Conservation (phyloP, 2,329 filamentous ascomycete genomes). For the Talaromyces albobiverticillius region DNA sequence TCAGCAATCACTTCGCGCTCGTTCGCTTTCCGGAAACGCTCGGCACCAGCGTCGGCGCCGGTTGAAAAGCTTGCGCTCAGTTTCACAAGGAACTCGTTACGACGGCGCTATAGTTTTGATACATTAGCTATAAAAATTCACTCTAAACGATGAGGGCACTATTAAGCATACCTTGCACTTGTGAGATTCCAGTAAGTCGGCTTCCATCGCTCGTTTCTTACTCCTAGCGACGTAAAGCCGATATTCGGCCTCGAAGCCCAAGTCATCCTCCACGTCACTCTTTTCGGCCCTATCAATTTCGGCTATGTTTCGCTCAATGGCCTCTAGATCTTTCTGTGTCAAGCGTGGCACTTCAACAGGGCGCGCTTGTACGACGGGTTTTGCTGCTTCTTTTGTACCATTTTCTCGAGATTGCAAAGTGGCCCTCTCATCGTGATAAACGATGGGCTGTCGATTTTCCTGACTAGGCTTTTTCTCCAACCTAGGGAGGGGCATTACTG, state of each 20-base stretch:
- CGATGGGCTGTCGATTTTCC: slow-evolving; percentile 26
- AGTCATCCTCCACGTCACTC: slow-evolving; percentile 54
- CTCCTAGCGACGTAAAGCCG: slow-evolving; percentile 53
- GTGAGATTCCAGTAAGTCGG: slow-evolving; percentile 60
- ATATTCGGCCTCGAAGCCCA: slow-evolving; percentile 51
- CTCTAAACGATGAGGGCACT: neutral
- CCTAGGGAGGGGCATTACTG: slow-evolving; percentile 26
- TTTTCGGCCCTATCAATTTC: slow-evolving; percentile 56
- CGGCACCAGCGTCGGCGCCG: slow-evolving; percentile 69
- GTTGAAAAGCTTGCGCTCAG: slow-evolving; percentile 60
- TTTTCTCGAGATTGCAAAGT: slow-evolving; percentile 20
- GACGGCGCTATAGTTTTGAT: slow-evolving; percentile 53
- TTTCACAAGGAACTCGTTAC: slow-evolving; percentile 54
- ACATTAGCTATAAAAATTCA: slow-evolving; percentile 12
- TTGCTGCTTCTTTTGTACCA: slow-evolving; percentile 22
- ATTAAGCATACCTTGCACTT: slow-evolving; percentile 61
- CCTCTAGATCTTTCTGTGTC: slow-evolving; percentile 62
- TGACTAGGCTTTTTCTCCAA: slow-evolving; percentile 26
- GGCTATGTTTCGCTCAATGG: slow-evolving; percentile 65
- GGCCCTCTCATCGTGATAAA: slow-evolving; percentile 18
- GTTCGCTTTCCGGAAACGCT: slow-evolving; percentile 72
- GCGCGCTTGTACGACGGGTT: slow-evolving; percentile 16
- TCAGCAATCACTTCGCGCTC: slow-evolving; percentile 79
- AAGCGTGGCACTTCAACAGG: slow-evolving; percentile 55
- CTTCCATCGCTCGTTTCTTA: slow-evolving; percentile 67